phyloP scores from a whole-genome alignment of 352 stramenopile species.

The Phytophthora brassicae region DNA sequence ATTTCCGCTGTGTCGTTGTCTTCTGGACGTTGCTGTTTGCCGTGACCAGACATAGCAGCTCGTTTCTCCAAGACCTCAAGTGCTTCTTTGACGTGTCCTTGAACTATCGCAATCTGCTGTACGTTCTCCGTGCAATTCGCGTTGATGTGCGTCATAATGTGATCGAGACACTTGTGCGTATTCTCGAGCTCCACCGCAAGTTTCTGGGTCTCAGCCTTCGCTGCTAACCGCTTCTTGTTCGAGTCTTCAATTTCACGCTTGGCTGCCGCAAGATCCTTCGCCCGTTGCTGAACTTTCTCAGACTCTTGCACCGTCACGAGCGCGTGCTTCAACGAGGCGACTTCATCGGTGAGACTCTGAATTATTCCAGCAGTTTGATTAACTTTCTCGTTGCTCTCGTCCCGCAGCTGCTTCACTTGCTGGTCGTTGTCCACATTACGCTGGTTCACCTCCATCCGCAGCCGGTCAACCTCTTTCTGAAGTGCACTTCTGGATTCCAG shows the following conservation, averaged over 20 bases:
- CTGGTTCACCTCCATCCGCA: conserved; percentile 78
- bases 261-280: conserved; percentile 59
- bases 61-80: conserved; percentile 72
- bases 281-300: conserved; percentile 69
- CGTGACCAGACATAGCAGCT: conserved; percentile 21
- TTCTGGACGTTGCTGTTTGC: conserved; percentile 26
- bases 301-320: conserved; percentile 67
- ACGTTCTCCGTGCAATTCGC: conserved; percentile 57
- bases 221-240: conserved; percentile 82
- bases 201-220: conserved; percentile 81
- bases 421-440: conserved; percentile 74
- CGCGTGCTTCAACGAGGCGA: conserved; percentile 56
- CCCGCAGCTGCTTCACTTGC: conserved; percentile 57
- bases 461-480: conserved; percentile 67
- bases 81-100: conserved; percentile 70
- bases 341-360: conserved; percentile 62
- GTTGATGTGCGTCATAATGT: conserved; percentile 55
- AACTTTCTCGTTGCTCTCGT: conserved; percentile 57
- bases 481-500: conserved; percentile 47
- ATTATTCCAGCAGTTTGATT: conserved; percentile 41
- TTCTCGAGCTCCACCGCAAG: conserved; percentile 72
- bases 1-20: conserved; percentile 48
- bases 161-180: conserved; percentile 61
- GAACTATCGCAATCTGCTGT: conserved; percentile 58
- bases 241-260: conserved; percentile 79